Base-by-base conservation (phyloP, 140 eudicot genomes). In the Erigeron philadelphicus region DNA sequence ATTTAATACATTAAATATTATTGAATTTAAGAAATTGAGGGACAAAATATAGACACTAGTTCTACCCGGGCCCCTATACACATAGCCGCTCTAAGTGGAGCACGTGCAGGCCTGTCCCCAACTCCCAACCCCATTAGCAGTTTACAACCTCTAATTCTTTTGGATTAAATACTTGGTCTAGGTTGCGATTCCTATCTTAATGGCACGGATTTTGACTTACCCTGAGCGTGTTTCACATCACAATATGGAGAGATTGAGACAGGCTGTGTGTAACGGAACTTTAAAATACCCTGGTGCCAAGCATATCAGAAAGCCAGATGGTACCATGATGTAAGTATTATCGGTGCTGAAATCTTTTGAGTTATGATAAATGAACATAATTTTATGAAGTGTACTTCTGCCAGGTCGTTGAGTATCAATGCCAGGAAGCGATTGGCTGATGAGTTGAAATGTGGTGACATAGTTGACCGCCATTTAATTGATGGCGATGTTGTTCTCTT, bases 211-310 rank as follows among this genome's bases (percentile, higher is more conserved):
- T 64, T 80, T 93, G 67, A 86, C 98, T 44, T 93, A 77, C 73
- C 96, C 98, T 1, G 98, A 93, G 78, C 85, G 92, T 18, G 98
- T 93, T 71, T 89, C 93, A 67, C 83, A 71, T 80, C 96, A 93
- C 74, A 93, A 93, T 79, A 87, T 93, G 41, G 98, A 89, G 83
- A 93, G 93, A 76, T 57, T 93, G 73, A 82, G 86, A 84, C 87
- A 83, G 25, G 87, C 96, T 76, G 94, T 93, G 19, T 90, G 95
- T 17, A 93, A 93, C 78, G 98, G 98, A 38, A 81, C 88, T 43
- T 64, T 83, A 44, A 89, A 89, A 57, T 93, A 93, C 52, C 98
- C 98, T 65, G 98, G 98, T 73, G 98, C 98, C 46, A 93, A 84
- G 76, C 85, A 84, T 71, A 74, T 93, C 52, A 75, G 73, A 75